Base-by-base conservation (phyloP, 1,284 basidiomycete species). In the Pyrrhoderma lamaoense region DNA sequence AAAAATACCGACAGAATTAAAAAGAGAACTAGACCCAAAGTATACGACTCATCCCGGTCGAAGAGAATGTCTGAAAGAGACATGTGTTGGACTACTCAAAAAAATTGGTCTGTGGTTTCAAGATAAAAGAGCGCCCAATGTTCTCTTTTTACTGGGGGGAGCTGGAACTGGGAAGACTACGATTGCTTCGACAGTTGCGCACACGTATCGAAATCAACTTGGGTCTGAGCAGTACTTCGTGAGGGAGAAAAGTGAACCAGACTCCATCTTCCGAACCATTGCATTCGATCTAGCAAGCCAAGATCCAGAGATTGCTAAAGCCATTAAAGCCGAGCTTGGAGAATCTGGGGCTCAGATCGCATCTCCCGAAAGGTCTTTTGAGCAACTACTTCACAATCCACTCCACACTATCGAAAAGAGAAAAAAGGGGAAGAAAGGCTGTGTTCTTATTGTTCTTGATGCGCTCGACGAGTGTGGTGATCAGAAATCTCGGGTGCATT, bases 131-230 rank as follows among this genome's bases (percentile, higher is more conserved):
- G 14, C 16, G 3, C 23, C 34, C 5, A 50, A 50, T 22, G 14
- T 51, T n/a, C 25, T 51, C 18, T 45, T 42, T 34, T 42, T 62
- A 55, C 62, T 63, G 56, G 64, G 64, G 45, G 64, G 62, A 42
- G 64, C 64, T 14, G 65, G 65, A 45, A 48, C 56, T 8, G 64
- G 65, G 13, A 53, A 58, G 34, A 49, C 38, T 31, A 45, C 55
- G 49, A 60, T 46, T 21, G 64, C 63, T 45, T 49, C 61, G 18
- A 51, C 43, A 3, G 45, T 51, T 1, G 43, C 49, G 1, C 16
- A 45, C 19, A 13, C 25, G n/a, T 45, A 45, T 18, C 9, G 36
- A 5, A 23, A 21, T 14, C 46, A 38, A 8, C 46, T 47, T 22
- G 46, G 37, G 8, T 36, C 58, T 3, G 57, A 57, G 36, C n/a